Evolutionary conservation across 2,329 filamentous ascomycete species (phyloP).

Genomic region (Aspergillus sp.): DNA sequence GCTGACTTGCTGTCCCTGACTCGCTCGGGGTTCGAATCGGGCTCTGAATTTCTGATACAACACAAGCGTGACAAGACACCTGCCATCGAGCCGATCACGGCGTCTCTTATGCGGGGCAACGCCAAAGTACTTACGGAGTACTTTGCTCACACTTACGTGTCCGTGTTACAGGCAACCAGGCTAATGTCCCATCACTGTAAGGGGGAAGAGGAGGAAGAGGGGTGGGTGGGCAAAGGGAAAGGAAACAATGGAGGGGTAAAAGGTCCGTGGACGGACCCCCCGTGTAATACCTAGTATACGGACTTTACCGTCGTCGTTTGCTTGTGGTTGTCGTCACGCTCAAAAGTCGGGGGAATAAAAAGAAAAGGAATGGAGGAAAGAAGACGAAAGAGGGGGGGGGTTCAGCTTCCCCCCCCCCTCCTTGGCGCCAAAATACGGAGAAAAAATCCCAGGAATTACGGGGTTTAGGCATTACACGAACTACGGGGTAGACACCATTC

Average conservation of each 20-base stretch:
- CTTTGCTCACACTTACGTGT: neutral
- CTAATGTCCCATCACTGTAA: constrained; percentile 5
- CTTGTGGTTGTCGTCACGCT: no score
- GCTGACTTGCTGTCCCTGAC: neutral
- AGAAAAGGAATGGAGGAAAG: no score
- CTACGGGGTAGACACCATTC: no score
- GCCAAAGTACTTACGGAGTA: neutral
- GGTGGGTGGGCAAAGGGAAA: neutral
- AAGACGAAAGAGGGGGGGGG: no score
- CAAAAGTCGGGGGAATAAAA: no score
- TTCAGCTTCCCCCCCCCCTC: no score
- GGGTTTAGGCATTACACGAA: no score
- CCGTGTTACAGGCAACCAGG: neutral
- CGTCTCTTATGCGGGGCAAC: neutral
- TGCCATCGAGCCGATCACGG: neutral
- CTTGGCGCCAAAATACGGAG: no score
- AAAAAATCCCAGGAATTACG: no score
- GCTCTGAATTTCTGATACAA: neutral
- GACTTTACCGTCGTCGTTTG: no score
- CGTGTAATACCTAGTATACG: no score
- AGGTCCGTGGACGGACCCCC: neutral
- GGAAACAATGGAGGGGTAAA: neutral
- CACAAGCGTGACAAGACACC: neutral
- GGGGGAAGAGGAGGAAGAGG: neutral
- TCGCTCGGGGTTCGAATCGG: neutral